Evolutionary conservation across 257 asterid genomes (phyloP).

Genomic region (Nicotiana obtusifolia): DNA sequence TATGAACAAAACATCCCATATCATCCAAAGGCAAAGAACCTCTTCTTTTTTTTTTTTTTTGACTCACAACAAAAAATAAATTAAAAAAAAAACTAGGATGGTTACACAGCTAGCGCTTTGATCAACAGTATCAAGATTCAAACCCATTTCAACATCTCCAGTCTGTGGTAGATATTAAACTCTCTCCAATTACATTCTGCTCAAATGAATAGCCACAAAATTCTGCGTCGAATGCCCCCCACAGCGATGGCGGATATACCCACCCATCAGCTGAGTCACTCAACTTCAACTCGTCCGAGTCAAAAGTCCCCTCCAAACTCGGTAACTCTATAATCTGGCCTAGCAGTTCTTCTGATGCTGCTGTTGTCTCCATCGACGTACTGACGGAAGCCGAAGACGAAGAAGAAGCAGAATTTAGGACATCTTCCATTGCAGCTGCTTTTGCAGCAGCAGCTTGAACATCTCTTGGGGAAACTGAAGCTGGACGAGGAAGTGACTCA

Average conservation of each 20-base stretch:
- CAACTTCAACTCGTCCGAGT: constrained; percentile 35
- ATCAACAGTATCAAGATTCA: not conserved
- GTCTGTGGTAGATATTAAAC: constrained; percentile 13
- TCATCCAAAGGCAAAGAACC: not conserved
- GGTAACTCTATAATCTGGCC: constrained; percentile 80
- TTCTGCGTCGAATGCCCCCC: constrained; percentile 46
- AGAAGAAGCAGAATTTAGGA: not conserved
- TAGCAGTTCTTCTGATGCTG: constrained; percentile 41
- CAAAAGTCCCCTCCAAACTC: constrained; percentile 53
- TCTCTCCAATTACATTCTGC: constrained; percentile 28
- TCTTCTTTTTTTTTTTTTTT: too few species aligned
- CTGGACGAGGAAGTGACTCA: constrained; percentile 1
- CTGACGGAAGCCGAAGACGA: not conserved
- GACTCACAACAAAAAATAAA: not conserved
- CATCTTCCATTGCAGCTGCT: constrained; percentile 7
- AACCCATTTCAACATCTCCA: constrained; percentile 24
- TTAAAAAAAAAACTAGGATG: not conserved
- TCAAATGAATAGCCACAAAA: constrained; percentile 37
- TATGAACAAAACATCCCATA: not conserved
- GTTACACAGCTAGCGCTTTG: not conserved
- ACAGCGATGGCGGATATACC: constrained; percentile 39
- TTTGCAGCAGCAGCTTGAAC: constrained; percentile 9
- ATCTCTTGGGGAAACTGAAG: constrained; percentile 4
- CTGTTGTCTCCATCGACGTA: not conserved
- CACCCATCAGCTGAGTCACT: constrained; percentile 52